phyloP scores from a whole-genome alignment of 2,329 filamentous ascomycete species.

The Penicillium sp. region DNA sequence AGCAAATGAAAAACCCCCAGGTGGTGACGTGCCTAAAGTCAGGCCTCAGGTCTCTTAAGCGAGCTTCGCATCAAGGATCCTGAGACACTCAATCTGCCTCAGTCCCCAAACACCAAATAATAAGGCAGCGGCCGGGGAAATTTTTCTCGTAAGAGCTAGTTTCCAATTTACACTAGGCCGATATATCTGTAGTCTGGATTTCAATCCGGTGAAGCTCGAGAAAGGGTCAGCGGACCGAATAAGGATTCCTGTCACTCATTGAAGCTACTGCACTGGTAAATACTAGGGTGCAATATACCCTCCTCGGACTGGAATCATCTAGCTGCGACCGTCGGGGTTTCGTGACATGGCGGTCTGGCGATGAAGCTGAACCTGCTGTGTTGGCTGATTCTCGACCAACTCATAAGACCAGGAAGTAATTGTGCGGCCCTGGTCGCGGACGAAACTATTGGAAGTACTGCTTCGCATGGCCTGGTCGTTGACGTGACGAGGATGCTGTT shows the following conservation, averaged over 20 bases:
- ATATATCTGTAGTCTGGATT: not conserved
- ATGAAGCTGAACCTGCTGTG: not conserved
- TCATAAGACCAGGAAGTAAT: not conserved
- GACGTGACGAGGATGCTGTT: not conserved
- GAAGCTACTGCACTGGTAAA: not conserved
- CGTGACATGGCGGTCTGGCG: not conserved
- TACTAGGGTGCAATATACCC: not conserved
- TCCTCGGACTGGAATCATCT: not conserved
- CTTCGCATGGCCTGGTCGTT: not conserved
- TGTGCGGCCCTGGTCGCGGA: not conserved
- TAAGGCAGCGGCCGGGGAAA: not conserved
- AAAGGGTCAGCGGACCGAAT: not conserved
- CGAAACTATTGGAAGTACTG: not conserved
- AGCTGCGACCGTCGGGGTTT: not conserved
- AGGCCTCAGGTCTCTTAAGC: not conserved
- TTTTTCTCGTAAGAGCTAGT: not conserved
- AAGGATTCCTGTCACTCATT: not conserved
- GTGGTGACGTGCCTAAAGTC: not conserved
- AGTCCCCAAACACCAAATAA: not conserved
- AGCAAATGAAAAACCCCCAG: not conserved
- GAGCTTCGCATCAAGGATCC: not conserved
- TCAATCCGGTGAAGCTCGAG: constrained; percentile 3
- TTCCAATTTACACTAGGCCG: not conserved
- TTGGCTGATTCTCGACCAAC: constrained; percentile 6
- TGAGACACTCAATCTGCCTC: not conserved